Evolutionary conservation across 2,329 filamentous ascomycete species (phyloP), one percentile per base, ranked within the genome.

Genomic region (Aureobasidium sp.): DNA sequence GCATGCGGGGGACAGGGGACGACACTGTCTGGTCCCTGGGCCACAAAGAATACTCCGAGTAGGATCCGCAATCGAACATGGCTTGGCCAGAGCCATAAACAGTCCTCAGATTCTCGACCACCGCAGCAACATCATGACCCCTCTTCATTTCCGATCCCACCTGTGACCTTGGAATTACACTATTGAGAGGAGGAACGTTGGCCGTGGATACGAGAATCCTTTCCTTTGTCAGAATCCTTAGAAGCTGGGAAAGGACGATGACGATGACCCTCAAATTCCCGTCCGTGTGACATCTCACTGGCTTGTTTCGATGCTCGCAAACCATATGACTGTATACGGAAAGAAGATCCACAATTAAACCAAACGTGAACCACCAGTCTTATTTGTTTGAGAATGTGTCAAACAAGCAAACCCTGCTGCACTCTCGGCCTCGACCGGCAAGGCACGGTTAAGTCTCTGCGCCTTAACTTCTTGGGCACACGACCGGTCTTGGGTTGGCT

Each of bases 1-100:
- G 48, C 17, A 60, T 60, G 57, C 46, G 57, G 46, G 57, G 57
- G 36, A 60, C 17, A 60, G 57, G 57, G 57, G 57, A 60, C 48
- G 42, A 48, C 8, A 42, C 5, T 34, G 55, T 39, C 55, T 58
- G 8, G 55, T 48, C 42, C 42, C 32, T 48, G 29, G 20, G 23
- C 39, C 3, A 41, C n/a, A 15, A 20, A 13, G 13, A 13, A 23
- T 13, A 20, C 20, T 20, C 20, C 20, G 8, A 8, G 29, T 5
- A 26, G 53, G 37, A 17, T 55, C 29, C 37, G 36, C 36, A 52
- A 10, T 29, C 26, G 17, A 23, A 36, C 51, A 55, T 37, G 41
- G 26, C 51, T 55, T 42, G 37, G 51, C 51, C 26, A 29, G 23
- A 13, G 51, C 51, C 51, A 29, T 55, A 55, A 41, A 55, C 51